Conservation (phyloP, 371 early-diverging fungal species). For the Mortierella sp. region DNA sequence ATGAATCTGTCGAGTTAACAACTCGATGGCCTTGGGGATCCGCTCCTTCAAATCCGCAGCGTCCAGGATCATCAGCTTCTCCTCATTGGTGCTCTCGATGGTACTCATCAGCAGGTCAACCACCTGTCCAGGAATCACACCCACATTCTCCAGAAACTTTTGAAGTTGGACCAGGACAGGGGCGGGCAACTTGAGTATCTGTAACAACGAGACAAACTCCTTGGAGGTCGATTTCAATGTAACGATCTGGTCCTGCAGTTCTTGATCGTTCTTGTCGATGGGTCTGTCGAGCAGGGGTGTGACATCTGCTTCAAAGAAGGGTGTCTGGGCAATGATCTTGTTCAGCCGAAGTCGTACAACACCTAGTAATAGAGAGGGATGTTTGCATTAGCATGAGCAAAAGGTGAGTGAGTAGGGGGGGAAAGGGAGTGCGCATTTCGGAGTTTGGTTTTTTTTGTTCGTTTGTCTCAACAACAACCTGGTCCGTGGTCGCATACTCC, state of each 20-base stretch:
- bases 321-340: conserved; percentile 35
- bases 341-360: conserved; percentile 36
- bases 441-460: conserved; percentile 1
- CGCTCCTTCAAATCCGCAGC: conserved; percentile 72
- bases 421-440: background rate
- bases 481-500: conserved; percentile 5
- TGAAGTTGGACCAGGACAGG: conserved; percentile 75
- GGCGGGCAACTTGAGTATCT: conserved; percentile 78
- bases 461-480: background rate
- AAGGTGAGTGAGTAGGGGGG: background rate
- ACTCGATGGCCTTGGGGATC: conserved; percentile 70
- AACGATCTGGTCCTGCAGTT: conserved; percentile 68
- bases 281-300: conserved; percentile 51
- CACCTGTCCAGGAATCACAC: conserved; percentile 69
- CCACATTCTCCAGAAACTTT: conserved; percentile 72
- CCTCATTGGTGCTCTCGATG: conserved; percentile 80
- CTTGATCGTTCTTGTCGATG: conserved; percentile 65
- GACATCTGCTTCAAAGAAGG: conserved; percentile 45
- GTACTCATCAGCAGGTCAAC: conserved; percentile 82
- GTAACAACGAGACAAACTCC: conserved; percentile 71
- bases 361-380: background rate
- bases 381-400: background rate
- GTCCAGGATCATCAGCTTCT: conserved; percentile 77
- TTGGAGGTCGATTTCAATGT: conserved; percentile 72
- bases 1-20: conserved; percentile 87